A percentile compares a stretch with the other conserved stretches of the same genome.
Conservation (phyloP, 1,284 basidiomycete species). For the Sporisorium graminicola region DNA sequence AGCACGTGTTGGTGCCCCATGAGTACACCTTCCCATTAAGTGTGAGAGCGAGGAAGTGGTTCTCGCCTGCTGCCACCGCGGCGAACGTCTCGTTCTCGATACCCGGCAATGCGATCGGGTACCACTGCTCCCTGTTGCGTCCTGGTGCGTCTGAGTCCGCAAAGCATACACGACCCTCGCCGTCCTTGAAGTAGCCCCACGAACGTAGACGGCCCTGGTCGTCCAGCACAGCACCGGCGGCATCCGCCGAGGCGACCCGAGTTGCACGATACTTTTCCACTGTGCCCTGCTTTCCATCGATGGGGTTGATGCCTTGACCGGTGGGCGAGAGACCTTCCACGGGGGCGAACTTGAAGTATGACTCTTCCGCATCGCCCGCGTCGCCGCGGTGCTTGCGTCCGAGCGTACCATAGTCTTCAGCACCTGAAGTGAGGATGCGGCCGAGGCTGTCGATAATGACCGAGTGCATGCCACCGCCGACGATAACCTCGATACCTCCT, state of each 20-base stretch:
- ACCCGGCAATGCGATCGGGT: constrained; percentile 69
- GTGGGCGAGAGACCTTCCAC: constrained; percentile 75
- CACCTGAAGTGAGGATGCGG: constrained; percentile 77
- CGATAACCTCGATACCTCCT: constrained; percentile 59
- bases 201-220: constrained; percentile 78
- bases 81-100: constrained; percentile 75
- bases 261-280: constrained; percentile 79
- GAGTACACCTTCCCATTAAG: constrained; percentile 83
- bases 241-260: constrained; percentile 84
- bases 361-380: constrained; percentile 81
- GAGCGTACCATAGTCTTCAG: constrained; percentile 91
- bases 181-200: constrained; percentile 79
- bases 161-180: constrained; percentile 88
- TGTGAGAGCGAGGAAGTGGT: constrained; percentile 88
- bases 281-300: constrained; percentile 83
- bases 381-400: constrained; percentile 75
- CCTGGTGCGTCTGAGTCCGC: constrained; percentile 71
- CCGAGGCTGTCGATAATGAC: constrained; percentile 63
- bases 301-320: constrained; percentile 41
- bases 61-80: constrained; percentile 83
- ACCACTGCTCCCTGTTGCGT: constrained; percentile 59
- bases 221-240: constrained; percentile 83
- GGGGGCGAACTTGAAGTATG: constrained; percentile 82
- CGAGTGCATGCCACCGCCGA: constrained; percentile 68
- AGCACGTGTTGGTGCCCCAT: constrained; percentile 85